These are phyloP conservation scores for Austroboletus sp. DNA, from an alignment of 1,284 basidiomycete genomes.

Conservation along the genomic window DNA sequence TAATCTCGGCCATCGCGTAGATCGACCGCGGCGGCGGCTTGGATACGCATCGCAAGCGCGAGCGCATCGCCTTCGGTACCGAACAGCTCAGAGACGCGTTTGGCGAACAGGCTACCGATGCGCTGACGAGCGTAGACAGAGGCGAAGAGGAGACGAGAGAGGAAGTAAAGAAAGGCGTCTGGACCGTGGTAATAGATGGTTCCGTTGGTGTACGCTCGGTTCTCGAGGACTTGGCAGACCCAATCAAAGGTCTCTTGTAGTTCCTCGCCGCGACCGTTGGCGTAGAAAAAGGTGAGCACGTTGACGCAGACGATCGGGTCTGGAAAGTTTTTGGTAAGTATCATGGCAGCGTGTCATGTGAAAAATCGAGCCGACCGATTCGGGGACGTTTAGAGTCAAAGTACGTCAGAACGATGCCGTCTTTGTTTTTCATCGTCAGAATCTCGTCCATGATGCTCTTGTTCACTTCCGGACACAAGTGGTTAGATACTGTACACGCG, in stretches of 20 bases:
- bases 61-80: slow-evolving; percentile 20
- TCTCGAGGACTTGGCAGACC: slow-evolving; percentile 19
- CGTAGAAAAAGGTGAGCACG: slow-evolving; percentile 20
- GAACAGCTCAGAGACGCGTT: slow-evolving; percentile 18
- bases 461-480: slow-evolving; percentile 15
- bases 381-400: slow-evolving; percentile 18
- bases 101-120: slow-evolving; percentile 15
- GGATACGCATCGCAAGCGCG: slow-evolving; percentile 20
- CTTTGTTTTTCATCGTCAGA: slow-evolving; percentile 14
- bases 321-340: not conserved
- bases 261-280: slow-evolving; percentile 19
- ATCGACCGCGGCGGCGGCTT: slow-evolving; percentile 13
- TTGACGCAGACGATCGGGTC: slow-evolving; percentile 21
- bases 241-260: slow-evolving; percentile 21
- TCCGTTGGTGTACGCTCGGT: slow-evolving; percentile 19
- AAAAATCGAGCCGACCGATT: too few species aligned
- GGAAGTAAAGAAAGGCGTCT: slow-evolving; percentile 20
- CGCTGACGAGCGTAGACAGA: slow-evolving; percentile 17
- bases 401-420: slow-evolving; percentile 19
- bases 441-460: slow-evolving; percentile 24
- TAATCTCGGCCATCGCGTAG: slow-evolving; percentile 15
- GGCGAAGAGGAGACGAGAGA: slow-evolving; percentile 17
- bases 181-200: slow-evolving; percentile 19
- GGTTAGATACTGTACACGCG: slow-evolving; percentile 16
- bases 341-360: too few species aligned